Conservation (phyloP, 163 green algal species). For the Picocystis sp. region DNA sequence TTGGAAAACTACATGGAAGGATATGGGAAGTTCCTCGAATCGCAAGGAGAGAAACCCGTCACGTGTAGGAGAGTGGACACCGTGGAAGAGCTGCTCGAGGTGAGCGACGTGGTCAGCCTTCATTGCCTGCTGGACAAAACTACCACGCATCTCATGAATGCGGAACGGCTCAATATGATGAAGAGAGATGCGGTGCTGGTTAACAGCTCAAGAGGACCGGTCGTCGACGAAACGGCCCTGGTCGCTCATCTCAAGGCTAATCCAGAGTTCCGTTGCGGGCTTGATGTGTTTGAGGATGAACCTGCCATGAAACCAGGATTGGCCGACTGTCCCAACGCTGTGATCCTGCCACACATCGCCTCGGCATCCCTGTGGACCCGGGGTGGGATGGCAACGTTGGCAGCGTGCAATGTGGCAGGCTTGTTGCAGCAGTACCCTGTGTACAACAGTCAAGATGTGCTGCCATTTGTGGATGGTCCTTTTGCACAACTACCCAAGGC, state of each 20-base stretch:
- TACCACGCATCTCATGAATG: constrained; percentile 88
- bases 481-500: constrained; percentile 52
- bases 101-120: constrained; percentile 57
- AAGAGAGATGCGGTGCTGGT: constrained; percentile 82
- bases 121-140: constrained; percentile 82
- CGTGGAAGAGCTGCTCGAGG: constrained; percentile 74
- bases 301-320: constrained; percentile 83
- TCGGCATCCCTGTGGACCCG: constrained; percentile 89
- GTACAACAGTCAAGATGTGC: constrained; percentile 60
- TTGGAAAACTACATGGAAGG: constrained; percentile 52
- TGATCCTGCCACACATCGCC: constrained; percentile 94
- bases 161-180: constrained; percentile 69
- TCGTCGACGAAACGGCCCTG: constrained; percentile 81
- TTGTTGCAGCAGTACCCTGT: constrained; percentile 45
- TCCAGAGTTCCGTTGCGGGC: constrained; percentile 65
- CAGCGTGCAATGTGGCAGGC: constrained; percentile 78
- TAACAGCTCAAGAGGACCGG: constrained; percentile 73
- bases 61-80: constrained; percentile 46
- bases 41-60: constrained; percentile 49
- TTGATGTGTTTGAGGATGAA: constrained; percentile 95
- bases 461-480: constrained; percentile 68
- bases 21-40: constrained; percentile 20
- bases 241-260: constrained; percentile 80
- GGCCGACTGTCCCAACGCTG: constrained; percentile 67
- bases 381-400: constrained; percentile 85